Conservation (phyloP, 768 basidiomycete genomes). For the Tricholoma flavovirens region DNA sequence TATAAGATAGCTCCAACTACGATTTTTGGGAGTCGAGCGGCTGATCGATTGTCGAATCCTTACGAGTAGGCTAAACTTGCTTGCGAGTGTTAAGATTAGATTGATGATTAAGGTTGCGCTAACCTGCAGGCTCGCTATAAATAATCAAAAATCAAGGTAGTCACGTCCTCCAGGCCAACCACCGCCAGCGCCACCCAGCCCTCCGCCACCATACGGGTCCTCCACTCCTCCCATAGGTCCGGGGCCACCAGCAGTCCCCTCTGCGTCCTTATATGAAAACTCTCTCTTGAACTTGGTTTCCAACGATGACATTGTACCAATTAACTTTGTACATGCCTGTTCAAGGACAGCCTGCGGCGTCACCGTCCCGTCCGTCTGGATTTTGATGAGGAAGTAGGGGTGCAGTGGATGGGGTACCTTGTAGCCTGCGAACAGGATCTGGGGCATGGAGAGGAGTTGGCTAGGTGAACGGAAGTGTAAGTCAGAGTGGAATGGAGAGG, state of each 20-base stretch:
- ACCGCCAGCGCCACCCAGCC: slow-evolving; percentile 10
- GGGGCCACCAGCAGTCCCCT: slow-evolving; percentile 31
- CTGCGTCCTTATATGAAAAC: slow-evolving; percentile 73
- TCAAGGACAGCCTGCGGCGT: slow-evolving; percentile 83
- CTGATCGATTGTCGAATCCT: too few relatives aligned
- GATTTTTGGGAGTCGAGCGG: too few relatives aligned
- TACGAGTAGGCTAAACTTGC: too few relatives aligned
- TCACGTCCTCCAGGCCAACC: slow-evolving; percentile 18
- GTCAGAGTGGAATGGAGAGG: not conserved
- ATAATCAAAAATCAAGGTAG: slow-evolving; percentile 20
- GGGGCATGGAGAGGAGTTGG: slow-evolving; percentile 83
- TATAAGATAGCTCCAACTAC: too few relatives aligned
- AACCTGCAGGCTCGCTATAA: not conserved
- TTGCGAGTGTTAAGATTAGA: too few relatives aligned
- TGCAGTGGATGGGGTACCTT: slow-evolving; percentile 96
- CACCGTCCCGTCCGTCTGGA: slow-evolving; percentile 87
- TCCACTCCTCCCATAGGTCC: slow-evolving; percentile 24
- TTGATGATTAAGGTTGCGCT: too few relatives aligned
- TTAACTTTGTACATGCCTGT: slow-evolving; percentile 76
- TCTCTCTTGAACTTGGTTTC: slow-evolving; percentile 79
- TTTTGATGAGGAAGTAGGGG: slow-evolving; percentile 89
- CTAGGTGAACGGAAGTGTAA: slow-evolving; percentile 31
- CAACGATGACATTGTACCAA: slow-evolving; percentile 60
- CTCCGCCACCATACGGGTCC: slow-evolving; percentile 43
- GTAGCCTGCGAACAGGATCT: slow-evolving; percentile 95